Base-by-base conservation (phyloP, 1,139 yeast species). In the Suhomyces guaymorum region DNA sequence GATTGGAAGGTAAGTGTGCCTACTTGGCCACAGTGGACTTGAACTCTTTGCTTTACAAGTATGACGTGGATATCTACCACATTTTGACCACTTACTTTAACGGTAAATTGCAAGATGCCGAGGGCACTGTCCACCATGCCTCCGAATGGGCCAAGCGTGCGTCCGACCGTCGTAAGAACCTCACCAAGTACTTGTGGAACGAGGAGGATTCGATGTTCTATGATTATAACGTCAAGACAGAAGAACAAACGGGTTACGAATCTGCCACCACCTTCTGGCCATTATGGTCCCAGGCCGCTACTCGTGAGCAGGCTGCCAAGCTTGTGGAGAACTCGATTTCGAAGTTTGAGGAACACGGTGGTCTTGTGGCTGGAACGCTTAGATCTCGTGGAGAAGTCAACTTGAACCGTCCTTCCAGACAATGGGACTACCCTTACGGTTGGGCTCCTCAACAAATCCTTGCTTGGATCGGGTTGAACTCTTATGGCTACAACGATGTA, bases 381-480 rank as follows among this genome's bases (percentile, higher is more conserved):
- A 61, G 73, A 48, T 81, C 92, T 4, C 70, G 96, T 40, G 97
- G 97, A 17, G 78, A 68, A 12, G 66, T 85, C 19, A 79, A 84
- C 2, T 59, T 86, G 19, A 68, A 75, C 33, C 70, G 90, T 48
- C 96, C 96, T 15, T 80, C 86, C 21, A 75, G 97, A 59, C 98
- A 92, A 64, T 92, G 98, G 98, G 98, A 92, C 59, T 92, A 82
- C 57, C 98, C 98, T 5, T 88, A 70, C 54, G 98, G 97, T 4
- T 92, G 98, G 98, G 97, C 98, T 0, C 98, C 98, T 2, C 98
- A 94, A 58, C 98, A 92, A 59, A 87, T 92, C 14, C 63, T 92
- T 36, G 94, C 96, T 1, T 92, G 98, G 98, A 76, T 76, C 28
- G 98, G 97, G 0, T 68, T 92, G 25, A 55, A 59, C 21, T 77